Evolutionary conservation across 2,329 filamentous ascomycete species (phyloP).

Genomic region (Alternaria conjuncta): DNA sequence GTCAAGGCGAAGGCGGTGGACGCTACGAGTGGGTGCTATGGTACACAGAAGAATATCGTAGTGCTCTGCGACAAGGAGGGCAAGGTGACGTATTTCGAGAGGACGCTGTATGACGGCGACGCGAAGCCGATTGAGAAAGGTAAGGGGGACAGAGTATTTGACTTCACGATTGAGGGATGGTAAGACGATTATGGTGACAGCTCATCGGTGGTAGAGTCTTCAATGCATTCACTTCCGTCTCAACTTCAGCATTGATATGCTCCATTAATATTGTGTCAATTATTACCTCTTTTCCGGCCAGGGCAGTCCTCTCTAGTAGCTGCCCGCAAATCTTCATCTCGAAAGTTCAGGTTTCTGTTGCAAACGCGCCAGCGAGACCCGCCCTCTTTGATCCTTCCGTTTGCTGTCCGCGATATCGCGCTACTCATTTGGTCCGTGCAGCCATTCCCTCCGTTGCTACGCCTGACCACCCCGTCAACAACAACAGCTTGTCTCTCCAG

Average conservation of each 20-base stretch:
- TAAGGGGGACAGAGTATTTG: constrained; percentile 56
- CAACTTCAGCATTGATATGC: too few species aligned
- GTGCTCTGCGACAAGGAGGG: constrained; percentile 63
- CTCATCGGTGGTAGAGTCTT: neutral
- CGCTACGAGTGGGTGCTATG: constrained; percentile 61
- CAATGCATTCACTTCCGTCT: neutral
- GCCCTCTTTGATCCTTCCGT: neutral
- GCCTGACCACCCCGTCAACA: neutral
- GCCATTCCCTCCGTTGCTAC: neutral
- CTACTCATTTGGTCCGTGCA: neutral
- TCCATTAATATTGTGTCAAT: too few species aligned
- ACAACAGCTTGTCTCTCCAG: neutral
- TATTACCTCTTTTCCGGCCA: too few species aligned
- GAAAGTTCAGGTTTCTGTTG: too few species aligned
- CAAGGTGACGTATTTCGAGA: constrained; percentile 66
- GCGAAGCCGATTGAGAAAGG: constrained; percentile 55
- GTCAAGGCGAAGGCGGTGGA: constrained; percentile 45
- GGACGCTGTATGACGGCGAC: constrained; percentile 64
- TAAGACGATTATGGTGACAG: too few species aligned
- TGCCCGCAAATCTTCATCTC: too few species aligned
- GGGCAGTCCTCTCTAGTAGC: neutral
- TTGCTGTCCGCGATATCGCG: neutral
- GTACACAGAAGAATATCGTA: constrained; percentile 69
- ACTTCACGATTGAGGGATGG: constrained; percentile 58
- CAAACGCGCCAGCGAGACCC: neutral